phyloP scores from a whole-genome alignment of 179 eudicot species.

The Corrigiola litoralis region DNA sequence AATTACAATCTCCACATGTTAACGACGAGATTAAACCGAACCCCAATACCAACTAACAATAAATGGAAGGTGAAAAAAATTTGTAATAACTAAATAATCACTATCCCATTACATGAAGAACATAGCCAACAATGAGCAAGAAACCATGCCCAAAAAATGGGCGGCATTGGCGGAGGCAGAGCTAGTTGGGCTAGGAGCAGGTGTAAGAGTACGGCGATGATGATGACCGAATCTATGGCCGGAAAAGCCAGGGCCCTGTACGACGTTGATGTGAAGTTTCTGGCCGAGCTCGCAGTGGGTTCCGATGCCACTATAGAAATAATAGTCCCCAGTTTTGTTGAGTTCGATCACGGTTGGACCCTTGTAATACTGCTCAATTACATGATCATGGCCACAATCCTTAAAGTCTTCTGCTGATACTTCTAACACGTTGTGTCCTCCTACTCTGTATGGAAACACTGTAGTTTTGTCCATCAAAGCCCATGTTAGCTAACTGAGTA shows the following conservation, averaged over 20 bases:
- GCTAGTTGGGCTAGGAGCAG: background rate
- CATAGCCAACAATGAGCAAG: slow-evolving; percentile 7
- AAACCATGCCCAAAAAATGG: background rate
- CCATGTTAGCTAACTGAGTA: no score
- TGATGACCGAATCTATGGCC: slow-evolving; percentile 5
- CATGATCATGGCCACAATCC: slow-evolving; percentile 21
- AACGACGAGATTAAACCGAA: background rate
- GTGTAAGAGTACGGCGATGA: background rate
- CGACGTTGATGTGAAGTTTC: slow-evolving; percentile 42
- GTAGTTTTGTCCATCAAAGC: slow-evolving; percentile 3
- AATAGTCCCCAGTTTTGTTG: slow-evolving; percentile 34
- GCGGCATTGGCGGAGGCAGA: background rate
- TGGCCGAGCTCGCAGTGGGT: slow-evolving; percentile 43
- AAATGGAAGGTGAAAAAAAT: background rate
- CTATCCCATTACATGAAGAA: slow-evolving; percentile 7
- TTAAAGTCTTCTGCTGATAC: slow-evolving; percentile 31
- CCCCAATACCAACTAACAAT: background rate
- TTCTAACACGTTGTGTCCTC: slow-evolving; percentile 41
- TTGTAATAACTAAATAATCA: background rate
- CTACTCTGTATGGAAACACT: slow-evolving; percentile 45
- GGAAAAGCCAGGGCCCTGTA: slow-evolving; percentile 17
- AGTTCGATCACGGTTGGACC: slow-evolving; percentile 36
- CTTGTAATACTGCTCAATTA: slow-evolving; percentile 3
- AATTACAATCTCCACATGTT: background rate
- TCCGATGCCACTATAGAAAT: slow-evolving; percentile 41